A percentile compares a stretch with the other conserved stretches of the same genome.
These are phyloP conservation scores for Gossypioides kirkii DNA, from an alignment of 345 rosid genomes.

Conservation along the genomic window DNA sequence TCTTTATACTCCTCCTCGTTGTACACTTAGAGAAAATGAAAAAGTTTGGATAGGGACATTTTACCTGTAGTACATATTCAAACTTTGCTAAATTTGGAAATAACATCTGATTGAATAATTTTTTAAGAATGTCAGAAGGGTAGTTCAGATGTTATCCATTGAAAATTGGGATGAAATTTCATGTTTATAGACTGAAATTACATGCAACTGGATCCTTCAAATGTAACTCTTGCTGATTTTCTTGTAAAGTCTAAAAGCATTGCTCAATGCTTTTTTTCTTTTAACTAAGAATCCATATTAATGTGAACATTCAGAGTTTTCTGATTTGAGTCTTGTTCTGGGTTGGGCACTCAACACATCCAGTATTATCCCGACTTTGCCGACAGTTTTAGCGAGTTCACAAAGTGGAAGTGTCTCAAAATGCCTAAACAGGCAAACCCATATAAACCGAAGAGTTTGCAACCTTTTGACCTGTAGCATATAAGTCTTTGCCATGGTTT, in stretches of 20 bases:
- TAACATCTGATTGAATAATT: neutral
- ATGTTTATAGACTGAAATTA: neutral
- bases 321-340: neutral
- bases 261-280: neutral
- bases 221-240: neutral
- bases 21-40: too few species aligned
- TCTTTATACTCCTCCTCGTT: too few species aligned
- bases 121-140: neutral
- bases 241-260: neutral
- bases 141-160: neutral
- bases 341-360: too few species aligned
- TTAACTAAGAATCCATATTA: neutral
- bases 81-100: neutral
- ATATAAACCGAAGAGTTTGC: too few species aligned
- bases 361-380: too few species aligned
- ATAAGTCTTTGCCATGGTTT: too few species aligned
- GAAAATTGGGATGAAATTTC: neutral
- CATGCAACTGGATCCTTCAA: neutral
- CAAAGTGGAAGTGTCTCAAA: too few species aligned
- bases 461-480: too few species aligned
- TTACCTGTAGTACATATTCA: neutral
- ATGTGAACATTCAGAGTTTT: neutral
- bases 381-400: too few species aligned
- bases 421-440: too few species aligned
- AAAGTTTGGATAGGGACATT: too few species aligned